Evolutionary conservation across 2,329 filamentous ascomycete species (phyloP), one percentile per base, ranked within the genome.

Genomic region (Samsoniella hepiali): DNA sequence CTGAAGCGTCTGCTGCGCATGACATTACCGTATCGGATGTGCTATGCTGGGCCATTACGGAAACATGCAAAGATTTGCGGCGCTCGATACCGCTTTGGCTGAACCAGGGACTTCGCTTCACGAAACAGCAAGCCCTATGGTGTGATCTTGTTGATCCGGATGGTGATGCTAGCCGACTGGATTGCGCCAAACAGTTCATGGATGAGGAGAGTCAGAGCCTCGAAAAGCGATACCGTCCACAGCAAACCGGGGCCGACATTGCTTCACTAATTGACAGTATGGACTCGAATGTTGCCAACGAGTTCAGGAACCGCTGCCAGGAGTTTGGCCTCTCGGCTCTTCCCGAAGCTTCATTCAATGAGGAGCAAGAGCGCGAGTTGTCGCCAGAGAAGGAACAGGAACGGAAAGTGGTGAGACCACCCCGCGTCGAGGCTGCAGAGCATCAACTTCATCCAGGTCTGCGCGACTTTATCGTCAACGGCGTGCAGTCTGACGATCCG

Each of bases 331-430:
- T 38, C 3, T 7, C 1, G 3, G 50, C 13, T 13, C 31, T 34
- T 27, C 34, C 34, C 2, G 50, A 34, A 17, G 50, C 50, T 2
- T 73, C 74, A 0, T 73, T 90, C 0, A 74, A 83, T 3, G 87
- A 91, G 68, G 89, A 91, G 64, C 87, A 91, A 66, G 88, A 91
- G 69, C 79, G 88, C 0, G 88, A 91, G 66, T 75, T 91, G 0
- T 78, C 84, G 0, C 86, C 85, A 0, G 88, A 92, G 65, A 80
- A 84, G 1, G 85, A 91, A 67, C 74, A 81, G 34, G 85, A 91
- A 68, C 75, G 79, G 0, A 74, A 89, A 55, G 67, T 84, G 1
- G 76, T 89, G 66, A 76, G 75, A 1, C 83, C 85, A 0, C 68
- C 71, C 0, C 63, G 71, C 0, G 75, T 76, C 1, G 50, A 68